These are phyloP conservation scores for Fraxinus sp. DNA, from an alignment of 305 asterid species.

Conservation along the genomic window DNA sequence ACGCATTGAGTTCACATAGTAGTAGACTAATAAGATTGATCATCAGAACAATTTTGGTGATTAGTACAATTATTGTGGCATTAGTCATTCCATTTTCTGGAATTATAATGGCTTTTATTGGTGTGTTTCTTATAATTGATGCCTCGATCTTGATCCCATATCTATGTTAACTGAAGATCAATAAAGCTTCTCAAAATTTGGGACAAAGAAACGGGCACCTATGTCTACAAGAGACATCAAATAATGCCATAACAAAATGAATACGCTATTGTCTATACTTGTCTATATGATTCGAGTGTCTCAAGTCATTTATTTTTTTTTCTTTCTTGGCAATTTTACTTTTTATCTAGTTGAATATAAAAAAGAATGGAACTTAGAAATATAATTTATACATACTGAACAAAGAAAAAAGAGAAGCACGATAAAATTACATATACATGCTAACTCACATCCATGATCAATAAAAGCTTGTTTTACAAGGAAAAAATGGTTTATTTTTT, in stretches of 20 bases:
- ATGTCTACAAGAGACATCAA: conserved; percentile 11
- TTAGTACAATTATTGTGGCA: conserved; percentile 24
- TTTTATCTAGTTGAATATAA: too few relatives aligned
- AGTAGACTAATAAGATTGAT: conserved; percentile 7
- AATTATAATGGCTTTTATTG: conserved; percentile 31
- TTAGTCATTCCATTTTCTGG: conserved; percentile 28
- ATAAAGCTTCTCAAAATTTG: conserved; percentile 18
- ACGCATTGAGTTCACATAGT: neutral
- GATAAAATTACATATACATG: neutral
- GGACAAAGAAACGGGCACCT: neutral
- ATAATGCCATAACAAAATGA: neutral
- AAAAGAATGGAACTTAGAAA: neutral
- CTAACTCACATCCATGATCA: neutral
- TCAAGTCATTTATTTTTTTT: neutral
- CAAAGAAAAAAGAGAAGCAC: neutral
- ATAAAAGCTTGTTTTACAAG: neutral
- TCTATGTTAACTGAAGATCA: conserved; percentile 34
- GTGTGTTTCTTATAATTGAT: conserved; percentile 20
- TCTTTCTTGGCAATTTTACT: neutral
- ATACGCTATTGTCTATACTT: neutral
- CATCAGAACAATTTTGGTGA: conserved; percentile 26
- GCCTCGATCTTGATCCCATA: conserved; percentile 36
- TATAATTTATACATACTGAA: neutral
- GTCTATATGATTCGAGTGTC: too few relatives aligned
- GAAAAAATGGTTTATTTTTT: neutral